A percentile compares a stretch with the other conserved stretches of the same genome.
phyloP scores from a whole-genome alignment of 2,329 filamentous ascomycete species.

The Cladosporium sp. region DNA sequence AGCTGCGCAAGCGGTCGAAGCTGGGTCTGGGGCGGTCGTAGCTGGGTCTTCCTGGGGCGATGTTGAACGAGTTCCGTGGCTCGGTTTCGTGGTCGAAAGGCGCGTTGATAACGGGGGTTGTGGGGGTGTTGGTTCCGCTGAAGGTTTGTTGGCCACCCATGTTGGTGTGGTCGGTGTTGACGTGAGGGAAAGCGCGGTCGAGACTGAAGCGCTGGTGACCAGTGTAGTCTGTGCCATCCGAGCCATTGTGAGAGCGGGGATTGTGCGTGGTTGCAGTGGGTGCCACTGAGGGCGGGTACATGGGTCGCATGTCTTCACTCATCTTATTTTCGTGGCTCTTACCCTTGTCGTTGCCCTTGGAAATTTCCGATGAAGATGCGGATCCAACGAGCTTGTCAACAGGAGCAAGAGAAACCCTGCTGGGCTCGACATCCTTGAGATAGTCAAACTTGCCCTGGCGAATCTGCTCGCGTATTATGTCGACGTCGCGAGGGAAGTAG shows the following conservation, averaged over 20 bases:
- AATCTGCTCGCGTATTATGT: constrained; percentile 93
- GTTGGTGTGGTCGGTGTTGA: constrained; percentile 22
- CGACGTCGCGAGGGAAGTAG: constrained; percentile 86
- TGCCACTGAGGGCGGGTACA: constrained; percentile 88
- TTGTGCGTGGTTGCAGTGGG: constrained; percentile 76
- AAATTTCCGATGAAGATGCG: constrained; percentile 59
- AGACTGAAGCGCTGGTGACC: constrained; percentile 44
- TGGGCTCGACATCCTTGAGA: constrained; percentile 58
- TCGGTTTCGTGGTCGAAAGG: constrained; percentile 17
- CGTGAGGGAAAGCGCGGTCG: constrained; percentile 42
- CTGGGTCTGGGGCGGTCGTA: constrained; percentile 73
- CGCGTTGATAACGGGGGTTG: constrained; percentile 27
- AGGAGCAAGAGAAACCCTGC: constrained; percentile 44
- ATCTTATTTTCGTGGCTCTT: constrained; percentile 49
- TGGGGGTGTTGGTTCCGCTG: constrained; percentile 21
- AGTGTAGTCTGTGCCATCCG: constrained; percentile 91
- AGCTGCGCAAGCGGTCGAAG: constrained; percentile 82
- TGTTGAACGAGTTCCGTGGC: constrained; percentile 33
- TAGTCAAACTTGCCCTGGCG: constrained; percentile 78
- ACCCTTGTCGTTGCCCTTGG: constrained; percentile 49
- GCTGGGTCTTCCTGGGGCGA: constrained; percentile 52
- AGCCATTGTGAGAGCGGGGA: constrained; percentile 81
- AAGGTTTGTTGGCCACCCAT: neutral
- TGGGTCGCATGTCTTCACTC: constrained; percentile 85
- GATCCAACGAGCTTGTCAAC: constrained; percentile 48